These are phyloP conservation scores for Colletotrichum lentis DNA, from an alignment of 2,329 filamentous ascomycete species.

Conservation along the genomic window DNA sequence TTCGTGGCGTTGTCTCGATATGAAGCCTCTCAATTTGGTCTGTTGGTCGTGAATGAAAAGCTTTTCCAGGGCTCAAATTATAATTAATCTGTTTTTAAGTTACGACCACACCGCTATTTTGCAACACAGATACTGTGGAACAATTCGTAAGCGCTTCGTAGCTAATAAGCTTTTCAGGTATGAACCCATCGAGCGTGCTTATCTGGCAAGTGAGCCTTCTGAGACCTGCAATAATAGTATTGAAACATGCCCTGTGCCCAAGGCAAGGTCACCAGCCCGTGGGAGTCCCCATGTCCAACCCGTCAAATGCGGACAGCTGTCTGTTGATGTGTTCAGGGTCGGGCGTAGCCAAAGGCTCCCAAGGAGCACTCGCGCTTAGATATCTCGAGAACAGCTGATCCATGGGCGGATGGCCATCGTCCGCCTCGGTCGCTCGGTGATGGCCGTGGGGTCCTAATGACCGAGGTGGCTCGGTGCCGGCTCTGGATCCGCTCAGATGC, in stretches of 20 bases:
- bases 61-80: background rate
- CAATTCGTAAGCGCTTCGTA: too few species aligned
- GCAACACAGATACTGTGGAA: too few species aligned
- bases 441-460: background rate
- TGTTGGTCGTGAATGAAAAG: background rate
- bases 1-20: too few species aligned
- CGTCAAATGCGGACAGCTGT: slow-evolving; percentile 17
- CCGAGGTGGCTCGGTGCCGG: background rate
- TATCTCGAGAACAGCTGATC: slow-evolving; percentile 24
- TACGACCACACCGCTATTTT: too few species aligned
- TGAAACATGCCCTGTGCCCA: background rate
- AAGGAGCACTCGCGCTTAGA: slow-evolving; percentile 3
- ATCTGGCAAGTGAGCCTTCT: too few species aligned
- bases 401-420: background rate
- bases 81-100: too few species aligned
- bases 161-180: too few species aligned
- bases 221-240: too few species aligned
- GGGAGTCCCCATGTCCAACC: slow-evolving; percentile 19
- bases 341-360: slow-evolving; percentile 15
- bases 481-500: slow-evolving; percentile 1
- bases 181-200: too few species aligned
- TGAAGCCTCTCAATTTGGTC: too few species aligned
- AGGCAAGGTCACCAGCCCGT: slow-evolving; percentile 10
- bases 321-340: slow-evolving; percentile 17
- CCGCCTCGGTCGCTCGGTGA: background rate